Conservation (phyloP, 441 rosid genomes). For the Francoa sonchifolia region DNA sequence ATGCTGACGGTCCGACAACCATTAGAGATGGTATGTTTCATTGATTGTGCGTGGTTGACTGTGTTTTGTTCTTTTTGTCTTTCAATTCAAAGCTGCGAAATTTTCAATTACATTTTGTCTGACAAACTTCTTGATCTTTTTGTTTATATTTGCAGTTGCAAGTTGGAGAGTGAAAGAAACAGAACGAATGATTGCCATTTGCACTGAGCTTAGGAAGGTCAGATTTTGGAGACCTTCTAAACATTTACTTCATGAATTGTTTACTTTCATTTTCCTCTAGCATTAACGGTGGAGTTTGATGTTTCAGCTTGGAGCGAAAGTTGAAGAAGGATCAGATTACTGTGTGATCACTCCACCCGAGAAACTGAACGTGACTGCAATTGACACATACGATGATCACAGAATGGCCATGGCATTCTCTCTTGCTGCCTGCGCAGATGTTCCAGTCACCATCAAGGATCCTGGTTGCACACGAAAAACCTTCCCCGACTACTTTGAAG, state of each 20-base stretch:
- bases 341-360: conserved; percentile 92
- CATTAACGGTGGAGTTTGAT: background rate
- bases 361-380: conserved; percentile 54
- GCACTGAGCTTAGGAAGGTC: conserved; percentile 94
- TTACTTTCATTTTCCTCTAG: conserved; percentile 1
- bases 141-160: conserved; percentile 39
- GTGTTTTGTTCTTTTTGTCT: background rate
- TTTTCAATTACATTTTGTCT: background rate
- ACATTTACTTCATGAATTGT: background rate
- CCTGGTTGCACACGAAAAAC: conserved; percentile 91
- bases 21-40: conserved; percentile 96
- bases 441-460: conserved; percentile 84
- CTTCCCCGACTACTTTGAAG: conserved; percentile 90
- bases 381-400: conserved; percentile 94
- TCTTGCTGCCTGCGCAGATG: conserved; percentile 91
- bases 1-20: conserved; percentile 86
- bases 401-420: conserved; percentile 99
- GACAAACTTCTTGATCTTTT: background rate
- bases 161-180: conserved; percentile 99
- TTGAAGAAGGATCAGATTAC: conserved; percentile 91
- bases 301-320: conserved; percentile 80
- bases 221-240: conserved; percentile 3
- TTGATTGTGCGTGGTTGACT: conserved; percentile 1
- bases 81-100: background rate
- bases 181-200: conserved; percentile 90